Percentiles rank a stretch among this genome's conserved stretches.
phyloP scores from a whole-genome alignment of 108 stramenopile species.

The Skeletonema tropicum region DNA sequence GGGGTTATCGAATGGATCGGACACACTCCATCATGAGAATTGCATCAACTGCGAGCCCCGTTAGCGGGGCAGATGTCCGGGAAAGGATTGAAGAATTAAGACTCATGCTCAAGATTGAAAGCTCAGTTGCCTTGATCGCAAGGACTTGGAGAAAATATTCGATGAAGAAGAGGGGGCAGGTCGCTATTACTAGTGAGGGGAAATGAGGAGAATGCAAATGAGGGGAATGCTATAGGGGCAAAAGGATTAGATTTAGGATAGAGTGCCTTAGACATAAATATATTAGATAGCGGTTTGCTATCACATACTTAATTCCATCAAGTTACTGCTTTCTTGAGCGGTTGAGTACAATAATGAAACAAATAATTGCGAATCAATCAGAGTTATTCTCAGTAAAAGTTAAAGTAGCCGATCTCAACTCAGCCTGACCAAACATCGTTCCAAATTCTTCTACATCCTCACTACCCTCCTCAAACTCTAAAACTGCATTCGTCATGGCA shows the following conservation, averaged over 20 bases:
- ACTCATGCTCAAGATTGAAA: conserved; percentile 60
- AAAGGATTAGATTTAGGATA: not conserved
- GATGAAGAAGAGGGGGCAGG: not conserved
- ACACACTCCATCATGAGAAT: conserved; percentile 57
- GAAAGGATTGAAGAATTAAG: conserved; percentile 66
- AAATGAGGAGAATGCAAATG: not conserved
- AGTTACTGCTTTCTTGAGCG: no score
- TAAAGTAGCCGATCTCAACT: conserved; percentile 18
- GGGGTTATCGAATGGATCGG: conserved; percentile 54
- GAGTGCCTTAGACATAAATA: not conserved
- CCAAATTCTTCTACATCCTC: not conserved
- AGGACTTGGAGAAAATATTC: conserved; percentile 45
- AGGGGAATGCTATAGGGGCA: not conserved
- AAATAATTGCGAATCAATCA: no score
- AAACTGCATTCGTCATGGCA: conserved; percentile 46
- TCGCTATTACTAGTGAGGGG: not conserved
- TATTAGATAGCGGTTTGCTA: no score
- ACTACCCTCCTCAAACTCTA: conserved; percentile 4
- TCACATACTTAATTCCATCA: no score
- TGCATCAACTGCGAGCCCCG: conserved; percentile 55
- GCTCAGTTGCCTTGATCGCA: conserved; percentile 63
- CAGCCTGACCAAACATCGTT: conserved; percentile 45
- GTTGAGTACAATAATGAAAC: no score
- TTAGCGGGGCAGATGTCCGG: conserved; percentile 56
- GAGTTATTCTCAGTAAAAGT: not conserved